These are phyloP conservation scores for Aureobasidium sp. DNA, from an alignment of 2,329 filamentous ascomycete genomes.

Conservation along the genomic window DNA sequence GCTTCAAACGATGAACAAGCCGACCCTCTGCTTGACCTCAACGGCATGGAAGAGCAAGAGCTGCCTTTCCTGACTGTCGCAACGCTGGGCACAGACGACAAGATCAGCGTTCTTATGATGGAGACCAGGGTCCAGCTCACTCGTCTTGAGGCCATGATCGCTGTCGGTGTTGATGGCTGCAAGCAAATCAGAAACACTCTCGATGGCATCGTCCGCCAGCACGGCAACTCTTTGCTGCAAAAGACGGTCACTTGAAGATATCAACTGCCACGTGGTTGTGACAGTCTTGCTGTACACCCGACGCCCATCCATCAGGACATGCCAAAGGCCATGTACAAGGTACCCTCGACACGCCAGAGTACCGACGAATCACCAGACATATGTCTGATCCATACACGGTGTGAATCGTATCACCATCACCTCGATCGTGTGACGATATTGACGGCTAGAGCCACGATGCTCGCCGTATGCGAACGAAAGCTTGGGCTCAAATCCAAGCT, in stretches of 20 bases:
- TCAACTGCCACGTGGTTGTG: not conserved
- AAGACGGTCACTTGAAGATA: constrained; percentile 9
- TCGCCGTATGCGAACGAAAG: not conserved
- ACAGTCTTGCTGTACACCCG: not conserved
- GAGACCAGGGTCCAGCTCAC: constrained; percentile 81
- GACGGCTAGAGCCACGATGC: not conserved
- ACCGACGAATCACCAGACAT: not conserved
- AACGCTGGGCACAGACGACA: constrained; percentile 62
- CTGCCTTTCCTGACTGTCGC: constrained; percentile 82
- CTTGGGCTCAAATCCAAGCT: not conserved
- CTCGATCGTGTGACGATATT: not conserved
- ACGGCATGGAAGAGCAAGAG: constrained; percentile 75
- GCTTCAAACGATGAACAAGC: constrained; percentile 59
- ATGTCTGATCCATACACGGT: not conserved
- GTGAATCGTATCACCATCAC: too few relatives aligned
- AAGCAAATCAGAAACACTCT: constrained; percentile 75
- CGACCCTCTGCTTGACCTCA: constrained; percentile 75
- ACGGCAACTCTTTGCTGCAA: constrained; percentile 57
- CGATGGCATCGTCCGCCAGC: constrained; percentile 69
- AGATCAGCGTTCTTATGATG: constrained; percentile 72
- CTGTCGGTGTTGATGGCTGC: constrained; percentile 86
- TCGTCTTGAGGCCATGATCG: constrained; percentile 84
- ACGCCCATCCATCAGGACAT: not conserved
- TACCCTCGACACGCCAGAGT: not conserved
- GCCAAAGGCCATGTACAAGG: not conserved